A percentile compares a stretch with the other conserved stretches of the same genome.
Evolutionary conservation across 495 filamentous ascomycete genomes (phyloP).

Genomic region (Daldinia vernicosa): DNA sequence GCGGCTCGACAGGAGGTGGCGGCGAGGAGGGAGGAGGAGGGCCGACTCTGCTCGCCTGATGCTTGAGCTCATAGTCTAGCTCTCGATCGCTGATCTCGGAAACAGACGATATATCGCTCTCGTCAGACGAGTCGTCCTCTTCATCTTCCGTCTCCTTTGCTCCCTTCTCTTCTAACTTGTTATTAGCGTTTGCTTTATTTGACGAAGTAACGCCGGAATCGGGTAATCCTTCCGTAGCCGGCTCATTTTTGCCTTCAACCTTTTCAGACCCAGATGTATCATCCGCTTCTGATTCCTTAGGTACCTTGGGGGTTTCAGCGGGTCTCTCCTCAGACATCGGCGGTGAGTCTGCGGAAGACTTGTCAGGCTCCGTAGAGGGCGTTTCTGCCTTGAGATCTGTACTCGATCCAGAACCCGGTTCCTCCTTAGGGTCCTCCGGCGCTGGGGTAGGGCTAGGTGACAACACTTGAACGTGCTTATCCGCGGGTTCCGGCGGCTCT

Average conservation of each 20-base stretch:
- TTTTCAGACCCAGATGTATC: constrained; percentile 8
- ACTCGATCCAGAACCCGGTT: constrained; percentile 22
- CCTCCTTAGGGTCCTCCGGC: constrained; percentile 41
- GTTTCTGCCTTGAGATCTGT: background rate
- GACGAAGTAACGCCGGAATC: background rate
- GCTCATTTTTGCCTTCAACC: constrained; percentile 6
- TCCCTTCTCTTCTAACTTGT: background rate
- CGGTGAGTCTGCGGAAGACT: background rate
- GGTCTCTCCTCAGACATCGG: constrained; percentile 4
- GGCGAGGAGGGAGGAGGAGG: constrained; percentile 13
- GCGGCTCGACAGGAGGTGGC: constrained; percentile 4
- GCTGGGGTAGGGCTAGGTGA: constrained; percentile 22
- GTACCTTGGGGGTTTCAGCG: background rate
- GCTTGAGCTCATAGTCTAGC: constrained; percentile 46
- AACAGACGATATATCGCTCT: constrained; percentile 45
- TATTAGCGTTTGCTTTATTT: constrained; percentile 30
- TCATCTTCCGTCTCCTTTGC: constrained; percentile 33
- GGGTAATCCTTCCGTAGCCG: constrained; percentile 1
- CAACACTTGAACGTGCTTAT: constrained; percentile 31
- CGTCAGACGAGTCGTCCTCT: constrained; percentile 46
- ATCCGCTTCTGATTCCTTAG: constrained; percentile 5
- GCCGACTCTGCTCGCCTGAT: background rate
- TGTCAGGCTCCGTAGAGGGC: constrained; percentile 14
- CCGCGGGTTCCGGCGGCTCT: constrained; percentile 1
- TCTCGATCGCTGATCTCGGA: constrained; percentile 51